phyloP scores from a whole-genome alignment of 2,329 filamentous ascomycete species.

The Pseudocercospora macadamiae region DNA sequence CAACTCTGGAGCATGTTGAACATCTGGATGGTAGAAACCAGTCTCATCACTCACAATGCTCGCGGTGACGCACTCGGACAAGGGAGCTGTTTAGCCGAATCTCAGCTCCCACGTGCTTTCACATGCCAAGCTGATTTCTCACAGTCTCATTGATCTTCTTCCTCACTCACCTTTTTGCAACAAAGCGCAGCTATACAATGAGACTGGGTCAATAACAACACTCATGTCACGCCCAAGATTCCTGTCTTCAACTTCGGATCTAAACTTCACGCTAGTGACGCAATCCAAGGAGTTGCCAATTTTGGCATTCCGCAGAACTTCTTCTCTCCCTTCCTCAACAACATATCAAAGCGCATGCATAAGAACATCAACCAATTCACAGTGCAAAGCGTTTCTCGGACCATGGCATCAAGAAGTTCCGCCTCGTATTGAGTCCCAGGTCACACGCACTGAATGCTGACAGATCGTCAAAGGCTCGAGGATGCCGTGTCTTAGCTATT shows the following conservation, averaged over 20 bases:
- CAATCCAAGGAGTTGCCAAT: not conserved
- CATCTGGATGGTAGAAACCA: too few species aligned
- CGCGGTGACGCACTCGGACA: not conserved
- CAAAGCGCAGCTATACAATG: not conserved
- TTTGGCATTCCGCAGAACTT: not conserved
- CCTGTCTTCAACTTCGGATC: too few species aligned
- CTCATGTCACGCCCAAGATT: too few species aligned
- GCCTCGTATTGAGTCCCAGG: not conserved
- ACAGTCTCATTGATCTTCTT: not conserved
- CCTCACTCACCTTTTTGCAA: not conserved
- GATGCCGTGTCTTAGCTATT: not conserved
- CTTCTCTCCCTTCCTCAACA: not conserved
- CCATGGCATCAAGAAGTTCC: not conserved
- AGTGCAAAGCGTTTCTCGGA: too few species aligned
- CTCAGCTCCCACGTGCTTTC: not conserved
- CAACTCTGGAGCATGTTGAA: too few species aligned
- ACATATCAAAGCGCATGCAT: too few species aligned
- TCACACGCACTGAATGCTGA: not conserved
- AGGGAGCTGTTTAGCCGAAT: not conserved
- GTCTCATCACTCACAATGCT: not conserved
- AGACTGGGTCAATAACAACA: too few species aligned
- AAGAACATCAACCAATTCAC: too few species aligned
- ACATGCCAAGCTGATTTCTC: not conserved
- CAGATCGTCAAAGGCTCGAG: too few species aligned
- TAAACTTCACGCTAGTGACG: constrained; percentile 3